Percentiles rank a stretch among this genome's conserved stretches.
These are phyloP conservation scores for Cercophora scortea DNA, from an alignment of 495 filamentous ascomycete genomes.

Conservation along the genomic window DNA sequence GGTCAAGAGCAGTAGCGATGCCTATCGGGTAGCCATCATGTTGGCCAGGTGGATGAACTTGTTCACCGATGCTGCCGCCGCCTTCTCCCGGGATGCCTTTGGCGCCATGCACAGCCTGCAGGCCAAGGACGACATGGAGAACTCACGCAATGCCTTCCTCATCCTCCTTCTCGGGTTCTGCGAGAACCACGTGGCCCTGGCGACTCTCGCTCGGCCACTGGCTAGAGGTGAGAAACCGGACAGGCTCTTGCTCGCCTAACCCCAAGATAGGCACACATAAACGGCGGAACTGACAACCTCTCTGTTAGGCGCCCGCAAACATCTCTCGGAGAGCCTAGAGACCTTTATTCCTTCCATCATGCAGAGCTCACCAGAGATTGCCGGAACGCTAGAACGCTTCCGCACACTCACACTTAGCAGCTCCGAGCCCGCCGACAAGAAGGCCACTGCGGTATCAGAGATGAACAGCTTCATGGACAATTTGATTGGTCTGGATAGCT, in stretches of 20 bases:
- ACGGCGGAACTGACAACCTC: slow-evolving; percentile 7
- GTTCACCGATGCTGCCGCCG: slow-evolving; percentile 30
- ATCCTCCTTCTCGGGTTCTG: slow-evolving; percentile 38
- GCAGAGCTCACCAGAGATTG: slow-evolving; percentile 41
- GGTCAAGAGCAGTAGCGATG: slow-evolving; percentile 25
- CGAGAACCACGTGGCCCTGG: slow-evolving; percentile 42
- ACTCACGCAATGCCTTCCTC: slow-evolving; percentile 47
- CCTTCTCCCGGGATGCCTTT: slow-evolving; percentile 32
- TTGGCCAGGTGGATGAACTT: slow-evolving; percentile 38
- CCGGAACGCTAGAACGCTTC: slow-evolving; percentile 42
- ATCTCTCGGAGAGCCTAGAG: slow-evolving; percentile 40
- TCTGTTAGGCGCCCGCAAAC: slow-evolving; percentile 31
- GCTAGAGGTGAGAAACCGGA: slow-evolving; percentile 32
- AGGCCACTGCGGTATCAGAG: slow-evolving; percentile 32
- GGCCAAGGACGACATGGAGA: slow-evolving; percentile 38
- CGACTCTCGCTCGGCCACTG: slow-evolving; percentile 31
- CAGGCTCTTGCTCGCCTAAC: not conserved
- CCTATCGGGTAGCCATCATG: slow-evolving; percentile 25
- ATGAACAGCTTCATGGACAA: slow-evolving; percentile 47
- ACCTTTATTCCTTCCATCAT: slow-evolving; percentile 46
- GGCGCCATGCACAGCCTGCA: slow-evolving; percentile 30
- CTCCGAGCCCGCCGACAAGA: slow-evolving; percentile 38
- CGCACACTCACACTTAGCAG: slow-evolving; percentile 40
- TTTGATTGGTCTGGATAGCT: slow-evolving; percentile 45
- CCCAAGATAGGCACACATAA: not conserved